Evolutionary conservation across 805 yeast genomes (phyloP), one percentile per base, ranked within the genome.

Genomic region (Yarrowia sp.): DNA sequence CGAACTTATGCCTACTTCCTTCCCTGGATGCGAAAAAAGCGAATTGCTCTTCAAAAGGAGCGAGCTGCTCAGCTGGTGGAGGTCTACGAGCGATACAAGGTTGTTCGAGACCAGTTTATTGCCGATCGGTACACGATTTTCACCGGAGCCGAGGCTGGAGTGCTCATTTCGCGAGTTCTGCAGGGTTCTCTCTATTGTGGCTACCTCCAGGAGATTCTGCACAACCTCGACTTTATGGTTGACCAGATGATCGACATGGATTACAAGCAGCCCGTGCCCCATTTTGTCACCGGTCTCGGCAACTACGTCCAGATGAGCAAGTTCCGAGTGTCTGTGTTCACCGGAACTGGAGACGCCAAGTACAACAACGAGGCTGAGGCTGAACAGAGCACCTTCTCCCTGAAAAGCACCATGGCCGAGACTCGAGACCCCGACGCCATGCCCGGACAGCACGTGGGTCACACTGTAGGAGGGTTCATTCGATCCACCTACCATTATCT

Each of bases 221-320:
- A 43, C 17, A 58, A 58, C 33, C 14, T 58, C 13, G 50, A 58
- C 50, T 58, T 58, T 9, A 42, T 58, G 50, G 64, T 43, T 13
- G 64, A 58, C 5, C 50, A 58, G 50, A 58, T 58, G 64, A 58
- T 58, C n/a, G 50, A 43, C 12, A 30, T 58, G 49, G 64, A 58
- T 36, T 20, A 30, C 40, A 58, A 58, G 40, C 64, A 17, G 39
- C 50, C 64, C 34, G 40, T 6, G 30, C 64, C 64, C 13, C 72
- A 79, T 5, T 75, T 74, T 40, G 75, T 74, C 9, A 73, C 76
- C 7, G 79, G 61, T 9, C 46, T 55, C 10, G 61, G 61, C 15
- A 15, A 39, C n/a, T 55, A 39, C 19, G 46, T 39, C 4, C 61
- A 55, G 20, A 55, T 55, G 61, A 55, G 46, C 36, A 39, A 39